Conservation (phyloP, 768 basidiomycete species). For the Termitomyces bulborhizus region DNA sequence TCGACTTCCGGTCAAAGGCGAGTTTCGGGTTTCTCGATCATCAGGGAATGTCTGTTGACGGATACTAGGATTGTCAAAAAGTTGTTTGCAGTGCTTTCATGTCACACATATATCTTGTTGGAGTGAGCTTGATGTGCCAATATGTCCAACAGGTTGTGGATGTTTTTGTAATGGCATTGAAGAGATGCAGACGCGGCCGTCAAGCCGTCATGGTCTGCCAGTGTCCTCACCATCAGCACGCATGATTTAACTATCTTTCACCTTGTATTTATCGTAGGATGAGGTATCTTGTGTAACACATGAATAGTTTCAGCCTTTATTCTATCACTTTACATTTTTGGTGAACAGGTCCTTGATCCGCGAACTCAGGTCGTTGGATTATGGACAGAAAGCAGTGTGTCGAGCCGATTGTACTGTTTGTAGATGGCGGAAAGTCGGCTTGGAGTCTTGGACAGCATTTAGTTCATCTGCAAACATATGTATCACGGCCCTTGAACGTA, state of each 20-base stretch:
- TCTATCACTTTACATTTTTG: background rate
- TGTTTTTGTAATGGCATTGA: constrained; percentile 44
- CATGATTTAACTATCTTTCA: constrained; percentile 6
- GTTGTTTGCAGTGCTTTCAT: constrained; percentile 57
- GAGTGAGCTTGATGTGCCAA: constrained; percentile 39
- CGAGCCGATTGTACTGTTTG: too few species aligned
- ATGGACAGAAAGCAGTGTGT: too few species aligned
- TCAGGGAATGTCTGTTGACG: background rate
- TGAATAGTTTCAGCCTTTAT: background rate
- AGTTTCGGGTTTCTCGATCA: constrained; percentile 3
- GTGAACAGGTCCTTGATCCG: too few species aligned
- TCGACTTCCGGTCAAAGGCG: constrained; percentile 71
- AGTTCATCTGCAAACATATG: too few species aligned
- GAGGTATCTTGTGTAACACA: background rate
- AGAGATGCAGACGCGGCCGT: constrained; percentile 15
- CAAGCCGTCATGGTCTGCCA: constrained; percentile 12
- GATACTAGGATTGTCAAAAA: constrained; percentile 50
- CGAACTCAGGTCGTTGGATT: too few species aligned
- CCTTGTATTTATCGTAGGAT: background rate
- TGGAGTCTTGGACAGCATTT: too few species aligned
- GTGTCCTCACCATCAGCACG: constrained; percentile 10
- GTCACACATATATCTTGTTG: constrained; percentile 64
- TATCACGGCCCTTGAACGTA: too few species aligned
- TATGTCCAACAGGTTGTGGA: constrained; percentile 66
- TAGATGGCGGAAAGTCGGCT: too few species aligned